Evolutionary conservation across 352 stramenopile species (phyloP).

Genomic region (Globisporangium irregulare): DNA sequence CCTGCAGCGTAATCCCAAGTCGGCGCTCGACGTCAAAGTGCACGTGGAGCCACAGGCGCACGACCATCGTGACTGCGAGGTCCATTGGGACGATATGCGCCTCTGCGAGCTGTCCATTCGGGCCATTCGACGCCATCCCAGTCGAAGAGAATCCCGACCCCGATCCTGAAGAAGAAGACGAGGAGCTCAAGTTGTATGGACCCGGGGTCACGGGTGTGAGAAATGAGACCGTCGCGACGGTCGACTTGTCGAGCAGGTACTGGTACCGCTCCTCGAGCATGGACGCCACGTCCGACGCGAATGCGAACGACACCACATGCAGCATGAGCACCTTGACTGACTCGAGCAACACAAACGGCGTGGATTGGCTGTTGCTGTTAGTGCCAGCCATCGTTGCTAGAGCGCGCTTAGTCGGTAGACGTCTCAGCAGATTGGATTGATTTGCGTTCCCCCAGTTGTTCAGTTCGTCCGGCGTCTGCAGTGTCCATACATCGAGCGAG

Average conservation of each 20-base stretch:
- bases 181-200: conserved; percentile 19
- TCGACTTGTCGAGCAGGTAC: conserved; percentile 23
- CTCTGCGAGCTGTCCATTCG: conserved; percentile 34
- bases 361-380: neutral
- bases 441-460: conserved; percentile 14
- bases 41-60: conserved; percentile 30
- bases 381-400: neutral
- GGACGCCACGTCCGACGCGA: conserved; percentile 11
- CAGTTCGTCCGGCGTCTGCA: conserved; percentile 12
- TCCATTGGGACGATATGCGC: conserved; percentile 30
- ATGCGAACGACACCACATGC: conserved; percentile 27
- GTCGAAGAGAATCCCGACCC: neutral
- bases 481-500: conserved; percentile 24
- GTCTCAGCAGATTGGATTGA: neutral
- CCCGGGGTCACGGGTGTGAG: conserved; percentile 27
- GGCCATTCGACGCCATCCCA: neutral
- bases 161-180: neutral
- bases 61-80: conserved; percentile 28
- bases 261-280: conserved; percentile 21
- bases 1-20: conserved; percentile 28
- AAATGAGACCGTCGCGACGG: conserved; percentile 25
- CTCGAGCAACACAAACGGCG: conserved; percentile 37
- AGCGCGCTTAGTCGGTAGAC: conserved; percentile 4
- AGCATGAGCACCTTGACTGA: conserved; percentile 35
- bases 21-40: conserved; percentile 23